phyloP scores from a whole-genome alignment of 305 asterid species.

The Fraxinus albicans region DNA sequence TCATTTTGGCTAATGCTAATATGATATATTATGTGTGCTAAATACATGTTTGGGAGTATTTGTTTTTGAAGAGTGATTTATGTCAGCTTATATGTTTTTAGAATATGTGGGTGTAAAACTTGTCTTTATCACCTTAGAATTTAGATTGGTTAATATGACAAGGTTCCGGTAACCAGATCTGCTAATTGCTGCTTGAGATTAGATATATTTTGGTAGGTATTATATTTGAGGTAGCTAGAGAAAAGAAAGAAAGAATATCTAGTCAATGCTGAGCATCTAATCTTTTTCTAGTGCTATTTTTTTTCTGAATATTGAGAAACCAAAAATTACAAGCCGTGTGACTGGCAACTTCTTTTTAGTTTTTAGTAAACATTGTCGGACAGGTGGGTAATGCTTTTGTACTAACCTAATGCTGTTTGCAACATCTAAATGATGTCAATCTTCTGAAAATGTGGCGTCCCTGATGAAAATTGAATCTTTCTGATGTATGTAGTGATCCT shows the following conservation, averaged over 20 bases:
- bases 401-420: background rate
- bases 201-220: background rate
- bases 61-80: background rate
- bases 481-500: background rate
- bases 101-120: background rate
- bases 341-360: background rate
- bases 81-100: background rate
- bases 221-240: background rate
- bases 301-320: background rate
- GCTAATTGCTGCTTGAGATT: constrained; percentile 10
- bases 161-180: background rate
- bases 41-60: background rate
- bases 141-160: background rate
- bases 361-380: constrained; percentile 11
- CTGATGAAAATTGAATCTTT: background rate
- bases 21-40: background rate
- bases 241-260: background rate
- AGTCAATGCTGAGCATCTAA: background rate
- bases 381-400: constrained; percentile 10
- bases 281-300: background rate
- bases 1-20: background rate
- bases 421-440: background rate
- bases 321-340: background rate
- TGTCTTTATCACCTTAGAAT: background rate
- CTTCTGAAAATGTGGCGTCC: background rate